These are phyloP conservation scores for Trifolium dubium DNA, from an alignment of 306 rosid species.

Conservation along the genomic window DNA sequence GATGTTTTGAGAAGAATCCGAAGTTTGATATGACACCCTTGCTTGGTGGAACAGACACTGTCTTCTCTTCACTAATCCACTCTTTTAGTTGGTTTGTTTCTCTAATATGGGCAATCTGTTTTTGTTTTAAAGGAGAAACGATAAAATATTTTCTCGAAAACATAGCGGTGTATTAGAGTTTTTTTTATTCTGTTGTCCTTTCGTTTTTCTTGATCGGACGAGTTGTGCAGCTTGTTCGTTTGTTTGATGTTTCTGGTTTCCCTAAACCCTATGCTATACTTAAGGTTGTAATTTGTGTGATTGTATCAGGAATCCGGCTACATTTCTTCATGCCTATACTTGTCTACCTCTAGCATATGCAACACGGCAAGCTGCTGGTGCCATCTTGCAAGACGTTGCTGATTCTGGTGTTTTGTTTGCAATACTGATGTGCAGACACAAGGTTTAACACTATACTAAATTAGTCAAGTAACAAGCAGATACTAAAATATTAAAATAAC, in stretches of 20 bases:
- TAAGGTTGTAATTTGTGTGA: slow-evolving; percentile 38
- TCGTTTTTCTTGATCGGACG: slow-evolving; percentile 11
- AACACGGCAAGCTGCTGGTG: slow-evolving; percentile 93
- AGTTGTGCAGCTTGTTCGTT: slow-evolving; percentile 12
- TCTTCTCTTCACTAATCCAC: slow-evolving; percentile 95
- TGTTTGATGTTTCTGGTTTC: slow-evolving; percentile 18
- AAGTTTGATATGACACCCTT: slow-evolving; percentile 97
- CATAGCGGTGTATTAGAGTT: slow-evolving; percentile 15
- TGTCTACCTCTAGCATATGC: slow-evolving; percentile 94
- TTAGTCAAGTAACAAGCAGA: slow-evolving; percentile 26
- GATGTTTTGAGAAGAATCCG: slow-evolving; percentile 96
- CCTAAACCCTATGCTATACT: neutral
- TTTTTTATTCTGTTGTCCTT: slow-evolving; percentile 13
- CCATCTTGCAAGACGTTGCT: slow-evolving; percentile 88
- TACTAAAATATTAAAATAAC: slow-evolving; percentile 39
- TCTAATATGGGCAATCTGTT: slow-evolving; percentile 36
- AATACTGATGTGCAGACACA: slow-evolving; percentile 91
- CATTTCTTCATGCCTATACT: slow-evolving; percentile 95
- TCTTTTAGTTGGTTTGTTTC: slow-evolving; percentile 92
- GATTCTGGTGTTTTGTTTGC: slow-evolving; percentile 96
- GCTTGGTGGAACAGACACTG: slow-evolving; percentile 97
- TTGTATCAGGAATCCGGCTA: slow-evolving; percentile 85
- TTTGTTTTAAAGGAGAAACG: slow-evolving; percentile 20
- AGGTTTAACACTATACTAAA: slow-evolving; percentile 55
- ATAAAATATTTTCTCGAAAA: slow-evolving; percentile 17